These are phyloP conservation scores for Piloderma croceum DNA, from an alignment of 768 basidiomycete species.

Conservation along the genomic window DNA sequence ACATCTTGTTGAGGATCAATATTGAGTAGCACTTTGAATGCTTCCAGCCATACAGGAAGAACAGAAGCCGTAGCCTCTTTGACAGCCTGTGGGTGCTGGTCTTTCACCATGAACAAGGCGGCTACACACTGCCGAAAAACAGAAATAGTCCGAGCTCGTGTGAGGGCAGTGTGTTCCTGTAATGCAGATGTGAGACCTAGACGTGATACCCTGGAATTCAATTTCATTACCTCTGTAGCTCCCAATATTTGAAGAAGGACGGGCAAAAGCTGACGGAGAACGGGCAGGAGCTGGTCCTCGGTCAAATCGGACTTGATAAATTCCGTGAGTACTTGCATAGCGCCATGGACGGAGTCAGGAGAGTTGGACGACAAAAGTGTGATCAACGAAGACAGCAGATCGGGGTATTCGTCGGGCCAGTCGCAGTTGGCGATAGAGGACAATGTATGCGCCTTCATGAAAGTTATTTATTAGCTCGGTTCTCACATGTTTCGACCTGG, in stretches of 20 bases:
- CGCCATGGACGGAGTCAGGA: constrained; percentile 80
- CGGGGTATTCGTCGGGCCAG: constrained; percentile 96
- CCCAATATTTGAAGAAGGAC: constrained; percentile 79
- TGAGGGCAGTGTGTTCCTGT: constrained; percentile 68
- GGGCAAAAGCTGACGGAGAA: constrained; percentile 84
- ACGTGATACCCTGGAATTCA: background rate
- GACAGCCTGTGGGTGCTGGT: constrained; percentile 81
- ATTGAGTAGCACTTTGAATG: constrained; percentile 72
- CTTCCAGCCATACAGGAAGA: constrained; percentile 88
- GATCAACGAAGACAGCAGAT: constrained; percentile 74
- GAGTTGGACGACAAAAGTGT: constrained; percentile 68
- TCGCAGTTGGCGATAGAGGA: constrained; percentile 87
- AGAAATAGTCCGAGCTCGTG: constrained; percentile 77
- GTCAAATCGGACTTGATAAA: constrained; percentile 90
- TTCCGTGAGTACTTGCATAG: constrained; percentile 93
- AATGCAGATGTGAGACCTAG: constrained; percentile 6
- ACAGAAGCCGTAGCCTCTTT: constrained; percentile 77
- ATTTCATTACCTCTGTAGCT: constrained; percentile 52
- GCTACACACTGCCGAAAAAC: constrained; percentile 89
- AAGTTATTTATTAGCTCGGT: background rate
- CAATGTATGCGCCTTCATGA: constrained; percentile 70
- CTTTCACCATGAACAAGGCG: constrained; percentile 92
- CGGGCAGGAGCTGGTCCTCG: constrained; percentile 91
- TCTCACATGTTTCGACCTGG: background rate
- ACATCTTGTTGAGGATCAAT: constrained; percentile 62